Evolutionary conservation across 2,329 filamentous ascomycete species (phyloP).

Genomic region (Ciborinia camelliae): DNA sequence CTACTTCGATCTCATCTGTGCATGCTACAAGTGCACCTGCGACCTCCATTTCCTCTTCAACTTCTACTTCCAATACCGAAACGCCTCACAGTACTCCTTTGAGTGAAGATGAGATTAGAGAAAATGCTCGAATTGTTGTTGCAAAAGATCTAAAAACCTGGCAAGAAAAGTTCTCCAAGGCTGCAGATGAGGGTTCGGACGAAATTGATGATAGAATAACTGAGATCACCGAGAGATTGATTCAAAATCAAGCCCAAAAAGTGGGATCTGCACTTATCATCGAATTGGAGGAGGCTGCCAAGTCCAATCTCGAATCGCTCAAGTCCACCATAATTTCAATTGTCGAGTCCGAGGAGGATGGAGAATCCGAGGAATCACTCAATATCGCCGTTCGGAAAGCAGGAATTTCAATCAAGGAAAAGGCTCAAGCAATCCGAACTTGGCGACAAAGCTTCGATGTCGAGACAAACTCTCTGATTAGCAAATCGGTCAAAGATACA

Average conservation of each 20-base stretch:
- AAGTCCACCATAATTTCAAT: slow-evolving; percentile 65
- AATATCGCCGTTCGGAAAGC: slow-evolving; percentile 52
- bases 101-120: slow-evolving; percentile 51
- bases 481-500: slow-evolving; percentile 58
- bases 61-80: slow-evolving; percentile 32
- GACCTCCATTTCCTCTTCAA: slow-evolving; percentile 16
- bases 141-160: slow-evolving; percentile 76
- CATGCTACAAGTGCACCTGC: slow-evolving; percentile 26
- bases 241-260: slow-evolving; percentile 61
- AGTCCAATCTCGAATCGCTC: slow-evolving; percentile 60
- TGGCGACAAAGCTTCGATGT: slow-evolving; percentile 60
- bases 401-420: slow-evolving; percentile 59
- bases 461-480: slow-evolving; percentile 54
- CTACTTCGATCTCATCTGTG: slow-evolving; percentile 30
- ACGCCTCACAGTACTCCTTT: slow-evolving; percentile 35
- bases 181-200: slow-evolving; percentile 78
- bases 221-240: slow-evolving; percentile 69
- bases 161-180: slow-evolving; percentile 83
- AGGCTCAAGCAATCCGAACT: slow-evolving; percentile 59
- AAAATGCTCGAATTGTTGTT: slow-evolving; percentile 63
- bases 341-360: slow-evolving; percentile 47
- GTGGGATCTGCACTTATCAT: slow-evolving; percentile 65
- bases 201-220: slow-evolving; percentile 60
- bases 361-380: slow-evolving; percentile 51
- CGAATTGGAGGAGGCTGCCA: slow-evolving; percentile 65